Percentiles rank a stretch among this genome's conserved stretches.
Conservation (phyloP, 495 filamentous ascomycete species). For the Copromyces sp. region DNA sequence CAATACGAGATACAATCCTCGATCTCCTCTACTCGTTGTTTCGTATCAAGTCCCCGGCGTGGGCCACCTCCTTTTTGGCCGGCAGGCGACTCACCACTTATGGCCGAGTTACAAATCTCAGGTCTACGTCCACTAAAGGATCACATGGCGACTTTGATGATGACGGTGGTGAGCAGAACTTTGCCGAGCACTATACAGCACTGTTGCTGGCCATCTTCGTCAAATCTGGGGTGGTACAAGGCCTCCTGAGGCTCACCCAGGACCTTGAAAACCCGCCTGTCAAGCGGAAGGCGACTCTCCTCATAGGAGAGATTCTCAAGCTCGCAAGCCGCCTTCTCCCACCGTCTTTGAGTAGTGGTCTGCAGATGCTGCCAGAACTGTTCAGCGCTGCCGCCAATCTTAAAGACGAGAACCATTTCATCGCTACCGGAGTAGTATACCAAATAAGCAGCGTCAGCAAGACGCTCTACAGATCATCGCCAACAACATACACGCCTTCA, state of each 20-base stretch:
- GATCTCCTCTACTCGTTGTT: conserved; percentile 86
- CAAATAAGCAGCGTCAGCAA: conserved; percentile 96
- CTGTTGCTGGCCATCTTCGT: conserved; percentile 80
- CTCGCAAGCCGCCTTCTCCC: conserved; percentile 80
- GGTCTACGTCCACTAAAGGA: conserved; percentile 33
- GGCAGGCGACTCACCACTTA: conserved; percentile 90
- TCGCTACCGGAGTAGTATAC: conserved; percentile 80
- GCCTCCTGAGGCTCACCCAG: conserved; percentile 59
- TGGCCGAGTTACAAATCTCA: conserved; percentile 83
- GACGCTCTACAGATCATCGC: conserved; percentile 73
- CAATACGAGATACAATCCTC: conserved; percentile 60
- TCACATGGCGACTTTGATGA: conserved; percentile 50
- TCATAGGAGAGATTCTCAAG: conserved; percentile 84
- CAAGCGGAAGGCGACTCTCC: conserved; percentile 77
- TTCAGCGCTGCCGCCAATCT: conserved; percentile 66
- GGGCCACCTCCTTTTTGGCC: conserved; percentile 92
- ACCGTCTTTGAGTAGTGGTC: conserved; percentile 58
- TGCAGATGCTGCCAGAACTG: conserved; percentile 78
- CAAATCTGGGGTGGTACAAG: conserved; percentile 70
- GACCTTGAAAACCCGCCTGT: conserved; percentile 64
- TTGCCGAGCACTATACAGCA: conserved; percentile 88
- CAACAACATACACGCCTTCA: conserved; percentile 28
- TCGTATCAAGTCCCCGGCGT: conserved; percentile 88
- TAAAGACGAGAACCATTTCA: conserved; percentile 57
- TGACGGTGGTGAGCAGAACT: conserved; percentile 60